phyloP scores from a whole-genome alignment of 2,329 filamentous ascomycete species.

The Aspergillus sp. region DNA sequence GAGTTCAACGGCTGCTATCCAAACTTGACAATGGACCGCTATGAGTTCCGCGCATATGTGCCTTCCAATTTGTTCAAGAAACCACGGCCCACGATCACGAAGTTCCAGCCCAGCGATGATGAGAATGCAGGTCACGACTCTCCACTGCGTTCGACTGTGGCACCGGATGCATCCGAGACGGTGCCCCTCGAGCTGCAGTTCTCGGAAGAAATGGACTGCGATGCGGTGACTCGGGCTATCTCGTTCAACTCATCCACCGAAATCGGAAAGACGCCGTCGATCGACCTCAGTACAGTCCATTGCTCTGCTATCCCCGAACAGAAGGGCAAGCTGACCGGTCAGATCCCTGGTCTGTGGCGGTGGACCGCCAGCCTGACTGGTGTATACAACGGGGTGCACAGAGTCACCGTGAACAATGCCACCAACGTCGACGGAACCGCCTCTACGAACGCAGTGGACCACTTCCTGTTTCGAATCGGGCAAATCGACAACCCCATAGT shows the following conservation, averaged over 20 bases:
- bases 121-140: slow-evolving; percentile 57
- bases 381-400: slow-evolving; percentile 62
- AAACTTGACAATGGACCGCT: slow-evolving; percentile 52
- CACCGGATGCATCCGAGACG: slow-evolving; percentile 39
- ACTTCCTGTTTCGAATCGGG: slow-evolving; percentile 62
- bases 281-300: slow-evolving; percentile 45
- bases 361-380: slow-evolving; percentile 53
- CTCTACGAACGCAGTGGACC: slow-evolving; percentile 53
- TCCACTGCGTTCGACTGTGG: slow-evolving; percentile 50
- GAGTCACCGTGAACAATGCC: slow-evolving; percentile 56
- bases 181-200: slow-evolving; percentile 57
- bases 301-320: slow-evolving; percentile 44
- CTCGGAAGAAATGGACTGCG: slow-evolving; percentile 60
- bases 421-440: slow-evolving; percentile 41
- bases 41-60: slow-evolving; percentile 61
- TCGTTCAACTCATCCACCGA: slow-evolving; percentile 54
- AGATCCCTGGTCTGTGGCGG: slow-evolving; percentile 54
- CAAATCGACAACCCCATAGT: slow-evolving; percentile 58
- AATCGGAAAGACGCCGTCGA: slow-evolving; percentile 39
- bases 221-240: slow-evolving; percentile 51
- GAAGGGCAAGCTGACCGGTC: slow-evolving; percentile 44
- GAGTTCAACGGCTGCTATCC: slow-evolving; percentile 56
- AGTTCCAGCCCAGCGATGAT: slow-evolving; percentile 42
- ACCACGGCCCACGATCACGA: slow-evolving; percentile 58
- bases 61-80: slow-evolving; percentile 49